Evolutionary conservation across 2,329 filamentous ascomycete genomes (phyloP).

Genomic region (Pseudocercospora cruenta): DNA sequence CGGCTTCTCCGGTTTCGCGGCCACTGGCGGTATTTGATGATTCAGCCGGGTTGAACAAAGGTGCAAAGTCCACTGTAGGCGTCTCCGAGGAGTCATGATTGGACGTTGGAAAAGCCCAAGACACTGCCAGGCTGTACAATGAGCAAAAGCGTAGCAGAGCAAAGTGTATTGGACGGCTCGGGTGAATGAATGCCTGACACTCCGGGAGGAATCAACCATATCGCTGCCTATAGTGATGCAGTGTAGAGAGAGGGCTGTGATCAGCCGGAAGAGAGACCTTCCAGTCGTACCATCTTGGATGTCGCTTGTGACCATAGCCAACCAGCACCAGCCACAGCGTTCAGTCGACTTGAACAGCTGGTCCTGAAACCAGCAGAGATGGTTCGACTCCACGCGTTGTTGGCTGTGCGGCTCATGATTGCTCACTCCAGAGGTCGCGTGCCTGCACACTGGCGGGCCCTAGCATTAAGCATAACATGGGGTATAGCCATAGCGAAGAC

Average conservation of each 20-base stretch:
- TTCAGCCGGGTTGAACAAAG: slow-evolving; percentile 7
- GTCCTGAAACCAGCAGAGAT: neutral
- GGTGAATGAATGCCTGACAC: neutral
- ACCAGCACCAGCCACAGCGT: slow-evolving; percentile 7
- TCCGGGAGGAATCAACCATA: neutral
- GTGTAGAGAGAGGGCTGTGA: neutral
- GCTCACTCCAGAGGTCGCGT: slow-evolving; percentile 13
- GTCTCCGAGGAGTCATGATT: neutral
- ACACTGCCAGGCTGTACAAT: slow-evolving; percentile 5
- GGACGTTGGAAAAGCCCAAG: neutral
- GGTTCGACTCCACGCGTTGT: slow-evolving; percentile 9
- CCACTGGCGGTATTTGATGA: slow-evolving; percentile 9
- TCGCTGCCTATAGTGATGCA: slow-evolving; percentile 4
- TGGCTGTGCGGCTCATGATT: slow-evolving; percentile 9
- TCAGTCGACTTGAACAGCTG: neutral
- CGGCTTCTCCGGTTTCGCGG: slow-evolving; percentile 9
- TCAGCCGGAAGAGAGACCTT: slow-evolving; percentile 2
- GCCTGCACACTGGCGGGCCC: slow-evolving; percentile 14
- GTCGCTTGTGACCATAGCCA: slow-evolving; percentile 1
- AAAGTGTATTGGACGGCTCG: slow-evolving; percentile 1
- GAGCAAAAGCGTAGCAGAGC: neutral
- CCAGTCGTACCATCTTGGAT: slow-evolving; percentile 1
- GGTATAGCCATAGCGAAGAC: neutral
- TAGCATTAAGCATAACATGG: slow-evolving; percentile 25
- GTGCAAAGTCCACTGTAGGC: slow-evolving; percentile 7